Evolutionary conservation across 768 basidiomycete species (phyloP).

Genomic region (Pleurotus giganteus): DNA sequence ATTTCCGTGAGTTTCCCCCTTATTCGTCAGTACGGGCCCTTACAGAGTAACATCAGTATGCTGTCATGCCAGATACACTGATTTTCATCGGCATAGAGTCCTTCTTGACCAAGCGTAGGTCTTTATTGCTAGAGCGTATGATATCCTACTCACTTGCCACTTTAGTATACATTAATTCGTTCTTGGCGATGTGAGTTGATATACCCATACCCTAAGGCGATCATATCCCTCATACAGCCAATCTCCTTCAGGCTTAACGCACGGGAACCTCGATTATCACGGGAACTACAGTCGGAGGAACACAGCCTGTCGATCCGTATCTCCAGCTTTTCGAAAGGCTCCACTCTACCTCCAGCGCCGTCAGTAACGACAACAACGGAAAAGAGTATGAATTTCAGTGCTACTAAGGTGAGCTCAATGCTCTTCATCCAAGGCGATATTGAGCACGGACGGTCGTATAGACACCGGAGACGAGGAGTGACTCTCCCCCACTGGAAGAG

Average conservation of each 20-base stretch:
- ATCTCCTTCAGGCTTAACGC: constrained; percentile 5
- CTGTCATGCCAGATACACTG: constrained; percentile 41
- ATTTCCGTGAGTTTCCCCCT: constrained; percentile 31
- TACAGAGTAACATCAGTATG: constrained; percentile 28
- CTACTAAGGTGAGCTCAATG: neutral
- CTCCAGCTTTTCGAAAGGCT: constrained; percentile 4
- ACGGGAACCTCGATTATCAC: neutral
- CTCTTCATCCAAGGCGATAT: neutral
- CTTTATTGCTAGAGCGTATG: neutral
- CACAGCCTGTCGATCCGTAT: constrained; percentile 7
- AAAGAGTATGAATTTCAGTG: constrained; percentile 7
- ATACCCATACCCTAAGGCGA: neutral
- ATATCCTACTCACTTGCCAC: neutral
- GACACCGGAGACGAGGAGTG: constrained; percentile 1
- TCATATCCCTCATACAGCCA: neutral
- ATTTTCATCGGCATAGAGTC: constrained; percentile 41
- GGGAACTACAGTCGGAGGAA: constrained; percentile 4
- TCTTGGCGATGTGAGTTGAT: constrained; percentile 21
- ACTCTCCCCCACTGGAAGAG: constrained; percentile 5
- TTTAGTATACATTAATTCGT: constrained; percentile 49
- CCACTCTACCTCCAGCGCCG: neutral
- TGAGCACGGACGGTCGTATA: neutral
- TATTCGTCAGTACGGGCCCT: neutral
- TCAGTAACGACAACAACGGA: constrained; percentile 7
- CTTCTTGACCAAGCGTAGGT: constrained; percentile 42